Evolutionary conservation across 2,329 filamentous ascomycete species (phyloP), one percentile per base, ranked within the genome.

Genomic region (Phyllosticta citrichinensis): DNA sequence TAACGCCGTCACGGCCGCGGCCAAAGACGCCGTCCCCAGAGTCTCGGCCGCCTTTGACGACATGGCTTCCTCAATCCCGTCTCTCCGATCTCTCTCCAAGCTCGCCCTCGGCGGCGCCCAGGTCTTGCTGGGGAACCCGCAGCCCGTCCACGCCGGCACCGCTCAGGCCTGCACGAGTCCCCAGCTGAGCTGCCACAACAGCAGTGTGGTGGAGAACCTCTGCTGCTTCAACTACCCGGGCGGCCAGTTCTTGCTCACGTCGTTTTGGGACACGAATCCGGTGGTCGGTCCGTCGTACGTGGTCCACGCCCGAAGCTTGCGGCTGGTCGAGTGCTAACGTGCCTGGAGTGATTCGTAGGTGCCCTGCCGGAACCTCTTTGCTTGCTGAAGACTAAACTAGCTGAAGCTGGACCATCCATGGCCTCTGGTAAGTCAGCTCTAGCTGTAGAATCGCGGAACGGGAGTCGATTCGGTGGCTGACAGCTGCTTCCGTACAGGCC

Each of bases 211-310:
- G n/a, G 71, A 79, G 57, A 79, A 91, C 68, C 81, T 85, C 6
- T 91, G 88, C 76, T 91, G 88, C 74, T 88, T 90, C 76, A 88
- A 88, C 68, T 79, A 83, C 22, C 87, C 87, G 0, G 84, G 87
- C 3, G 88, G 88, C 8, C 82, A 88, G 64, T 75, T 91, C 53
- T 79, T 91, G 4, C 83, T 84, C 71, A 91, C 88, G 2, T 88
- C 91, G 52, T 91, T 91, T 74, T 91, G 88, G 88, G 87, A 91
- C 68, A 81, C 83, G 0, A 70, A 81, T 62, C 87, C 87, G 1
- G 75, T 80, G 1, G 81, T 83, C 3, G 87, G 88, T 20, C 55
- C 55, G 12, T 51, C 55, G 19, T 51, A 56, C 24, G 55, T 40
- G 33, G 33, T 17, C 14, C 33, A 12, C 11, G 11, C 12, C 14